Conservation (phyloP, 495 filamentous ascomycete species). For the Aspergillus cavernicola region DNA sequence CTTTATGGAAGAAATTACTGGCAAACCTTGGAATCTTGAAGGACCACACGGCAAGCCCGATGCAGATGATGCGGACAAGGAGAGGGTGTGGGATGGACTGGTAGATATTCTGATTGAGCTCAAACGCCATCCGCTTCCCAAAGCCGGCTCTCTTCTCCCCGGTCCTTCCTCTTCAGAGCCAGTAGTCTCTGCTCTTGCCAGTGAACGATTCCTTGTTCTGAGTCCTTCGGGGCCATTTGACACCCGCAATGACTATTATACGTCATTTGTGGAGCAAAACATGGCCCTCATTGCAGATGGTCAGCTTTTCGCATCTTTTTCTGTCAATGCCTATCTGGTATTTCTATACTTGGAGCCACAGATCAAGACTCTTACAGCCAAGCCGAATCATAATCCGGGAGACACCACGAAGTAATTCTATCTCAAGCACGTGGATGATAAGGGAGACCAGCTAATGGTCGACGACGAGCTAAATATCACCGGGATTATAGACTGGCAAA, state of each 20-base stretch:
- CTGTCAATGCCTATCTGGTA: slow-evolving; percentile 22
- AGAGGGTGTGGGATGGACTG: not conserved
- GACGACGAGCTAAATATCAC: slow-evolving; percentile 38
- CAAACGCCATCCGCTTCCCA: not conserved
- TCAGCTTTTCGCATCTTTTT: slow-evolving; percentile 16
- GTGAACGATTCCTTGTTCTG: slow-evolving; percentile 19
- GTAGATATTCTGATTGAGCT: not conserved
- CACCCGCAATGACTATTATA: slow-evolving; percentile 20
- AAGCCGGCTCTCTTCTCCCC: not conserved
- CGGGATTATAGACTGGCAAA: slow-evolving; percentile 40
- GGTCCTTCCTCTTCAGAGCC: not conserved
- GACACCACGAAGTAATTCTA: slow-evolving; percentile 20
- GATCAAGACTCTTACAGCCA: not conserved
- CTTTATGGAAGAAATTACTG: slow-evolving; percentile 35
- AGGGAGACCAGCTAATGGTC: slow-evolving; percentile 40
- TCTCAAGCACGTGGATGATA: slow-evolving; percentile 41
- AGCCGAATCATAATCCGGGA: not conserved
- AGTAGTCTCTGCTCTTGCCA: slow-evolving; percentile 13
- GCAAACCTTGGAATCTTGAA: slow-evolving; percentile 26
- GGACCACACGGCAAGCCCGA: not conserved
- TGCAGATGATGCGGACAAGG: not conserved
- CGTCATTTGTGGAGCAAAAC: slow-evolving; percentile 19
- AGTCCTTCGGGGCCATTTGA: slow-evolving; percentile 23
- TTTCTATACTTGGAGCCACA: not conserved
- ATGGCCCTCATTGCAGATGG: slow-evolving; percentile 23